Conservation (phyloP, 805 yeast genomes). For the Saturnispora zaruensis region DNA sequence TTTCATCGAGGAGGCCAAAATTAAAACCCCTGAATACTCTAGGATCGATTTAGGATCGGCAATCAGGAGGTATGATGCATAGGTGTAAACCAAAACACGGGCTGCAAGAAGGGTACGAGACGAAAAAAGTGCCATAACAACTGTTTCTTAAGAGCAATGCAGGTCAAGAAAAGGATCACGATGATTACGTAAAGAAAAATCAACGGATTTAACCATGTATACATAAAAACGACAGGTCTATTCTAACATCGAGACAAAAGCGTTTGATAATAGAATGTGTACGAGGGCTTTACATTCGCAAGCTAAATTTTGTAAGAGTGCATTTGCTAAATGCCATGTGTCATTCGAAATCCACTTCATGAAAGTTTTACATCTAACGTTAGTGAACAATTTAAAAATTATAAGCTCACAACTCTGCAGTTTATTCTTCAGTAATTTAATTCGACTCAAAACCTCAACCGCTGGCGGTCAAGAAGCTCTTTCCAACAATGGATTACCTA, state of each 20-base stretch:
- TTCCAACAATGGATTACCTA: background rate
- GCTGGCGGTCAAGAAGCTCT: background rate
- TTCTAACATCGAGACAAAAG: too few species aligned
- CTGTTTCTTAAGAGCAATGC: background rate
- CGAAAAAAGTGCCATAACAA: slow-evolving; percentile 25
- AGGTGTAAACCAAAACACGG: slow-evolving; percentile 17
- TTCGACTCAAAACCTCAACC: background rate
- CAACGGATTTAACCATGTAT: background rate
- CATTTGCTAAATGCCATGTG: too few species aligned
- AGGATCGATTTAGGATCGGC: slow-evolving; percentile 21
- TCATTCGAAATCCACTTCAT: too few species aligned
- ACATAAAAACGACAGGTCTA: background rate
- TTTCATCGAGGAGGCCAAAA: slow-evolving; percentile 26
- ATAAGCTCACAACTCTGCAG: too few species aligned
- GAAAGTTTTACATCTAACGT: too few species aligned
- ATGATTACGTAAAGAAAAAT: background rate
- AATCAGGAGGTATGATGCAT: slow-evolving; percentile 19
- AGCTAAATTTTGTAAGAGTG: too few species aligned
- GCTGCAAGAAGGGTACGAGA: slow-evolving; percentile 19
- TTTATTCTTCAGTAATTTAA: too few species aligned
- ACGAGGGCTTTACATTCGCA: too few species aligned
- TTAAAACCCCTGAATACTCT: slow-evolving; percentile 25
- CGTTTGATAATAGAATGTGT: background rate
- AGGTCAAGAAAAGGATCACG: background rate
- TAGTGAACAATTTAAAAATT: too few species aligned